These are phyloP conservation scores for Claviceps sp. DNA, from an alignment of 2,329 filamentous ascomycete species.

Conservation along the genomic window DNA sequence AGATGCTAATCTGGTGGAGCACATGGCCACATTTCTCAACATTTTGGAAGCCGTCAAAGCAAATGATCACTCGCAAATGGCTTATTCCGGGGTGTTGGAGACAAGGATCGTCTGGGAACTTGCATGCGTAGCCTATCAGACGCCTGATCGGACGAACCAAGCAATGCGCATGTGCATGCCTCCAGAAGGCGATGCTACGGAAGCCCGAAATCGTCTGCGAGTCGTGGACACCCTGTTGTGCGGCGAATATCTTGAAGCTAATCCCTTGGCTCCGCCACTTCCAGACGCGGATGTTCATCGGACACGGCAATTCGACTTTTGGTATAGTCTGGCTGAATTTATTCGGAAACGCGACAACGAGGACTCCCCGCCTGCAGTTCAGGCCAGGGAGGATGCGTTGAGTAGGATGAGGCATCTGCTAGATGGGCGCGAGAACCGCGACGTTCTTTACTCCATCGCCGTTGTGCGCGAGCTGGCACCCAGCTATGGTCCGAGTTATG, in stretches of 20 bases:
- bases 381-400: constrained; percentile 53
- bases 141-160: constrained; percentile 21
- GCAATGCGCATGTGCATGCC: constrained; percentile 25
- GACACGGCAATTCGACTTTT: constrained; percentile 62
- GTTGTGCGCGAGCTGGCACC: constrained; percentile 63
- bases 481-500: constrained; percentile 45
- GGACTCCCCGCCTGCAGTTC: constrained; percentile 24
- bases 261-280: constrained; percentile 39
- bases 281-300: constrained; percentile 38
- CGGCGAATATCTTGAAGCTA: constrained; percentile 49
- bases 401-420: constrained; percentile 54
- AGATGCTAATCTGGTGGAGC: constrained; percentile 46
- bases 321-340: constrained; percentile 61
- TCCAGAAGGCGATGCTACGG: constrained; percentile 43
- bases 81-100: constrained; percentile 40
- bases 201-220: constrained; percentile 56
- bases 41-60: constrained; percentile 34
- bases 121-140: constrained; percentile 33
- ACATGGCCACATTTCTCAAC: constrained; percentile 52
- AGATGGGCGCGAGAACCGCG: constrained; percentile 71
- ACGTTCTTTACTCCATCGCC: constrained; percentile 81
- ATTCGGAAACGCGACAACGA: constrained; percentile 46
- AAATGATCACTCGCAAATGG: constrained; percentile 38
- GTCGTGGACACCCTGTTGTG: constrained; percentile 67
- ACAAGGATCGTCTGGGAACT: constrained; percentile 47